These are phyloP conservation scores for Durio zibethinus DNA, from an alignment of 345 rosid species.

Conservation along the genomic window DNA sequence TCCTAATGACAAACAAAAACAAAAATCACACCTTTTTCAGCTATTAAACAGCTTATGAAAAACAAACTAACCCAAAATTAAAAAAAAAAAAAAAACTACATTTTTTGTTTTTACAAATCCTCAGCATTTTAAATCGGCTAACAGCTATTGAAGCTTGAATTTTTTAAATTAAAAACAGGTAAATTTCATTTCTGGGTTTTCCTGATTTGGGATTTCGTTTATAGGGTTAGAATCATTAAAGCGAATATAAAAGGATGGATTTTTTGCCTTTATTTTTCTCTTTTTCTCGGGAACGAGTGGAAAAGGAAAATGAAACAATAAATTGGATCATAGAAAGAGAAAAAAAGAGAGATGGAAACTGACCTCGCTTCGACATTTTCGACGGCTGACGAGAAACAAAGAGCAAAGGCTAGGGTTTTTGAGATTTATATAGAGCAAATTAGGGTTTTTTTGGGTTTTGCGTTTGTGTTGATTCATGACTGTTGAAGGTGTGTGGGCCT, in stretches of 20 bases:
- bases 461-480: background rate
- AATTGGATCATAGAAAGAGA: background rate
- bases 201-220: background rate
- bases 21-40: background rate
- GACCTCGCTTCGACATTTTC: constrained; percentile 94
- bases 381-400: constrained; percentile 31
- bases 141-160: background rate
- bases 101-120: background rate
- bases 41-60: background rate
- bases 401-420: constrained; percentile 13
- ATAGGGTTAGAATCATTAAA: background rate
- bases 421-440: constrained; percentile 7
- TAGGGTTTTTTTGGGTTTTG: constrained; percentile 21
- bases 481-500: background rate
- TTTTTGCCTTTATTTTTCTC: background rate
- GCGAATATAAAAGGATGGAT: background rate
- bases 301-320: background rate
- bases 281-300: background rate
- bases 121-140: background rate
- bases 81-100: too few species aligned
- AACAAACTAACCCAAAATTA: background rate
- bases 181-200: background rate
- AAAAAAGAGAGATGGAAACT: background rate
- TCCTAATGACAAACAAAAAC: constrained; percentile 35
- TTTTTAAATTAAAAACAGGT: background rate